Conservation (phyloP, 2,329 filamentous ascomycete genomes). For the Penicillium frequentans region DNA sequence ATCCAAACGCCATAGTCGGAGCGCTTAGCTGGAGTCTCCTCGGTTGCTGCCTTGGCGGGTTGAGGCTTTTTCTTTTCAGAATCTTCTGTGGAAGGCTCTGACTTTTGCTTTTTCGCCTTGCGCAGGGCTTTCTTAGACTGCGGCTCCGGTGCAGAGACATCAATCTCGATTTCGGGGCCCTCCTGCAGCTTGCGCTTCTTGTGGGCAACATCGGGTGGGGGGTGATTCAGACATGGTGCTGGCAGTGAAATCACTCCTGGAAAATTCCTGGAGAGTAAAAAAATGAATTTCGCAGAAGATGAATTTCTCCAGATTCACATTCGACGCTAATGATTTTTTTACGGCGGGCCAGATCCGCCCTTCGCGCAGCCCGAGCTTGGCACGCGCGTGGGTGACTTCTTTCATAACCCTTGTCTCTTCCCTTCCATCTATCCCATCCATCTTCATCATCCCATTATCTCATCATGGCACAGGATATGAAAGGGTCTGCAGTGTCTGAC, state of each 20-base stretch:
- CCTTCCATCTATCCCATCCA: neutral
- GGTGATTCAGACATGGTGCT: slow-evolving; percentile 29
- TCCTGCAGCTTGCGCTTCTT: slow-evolving; percentile 71
- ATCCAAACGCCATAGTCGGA: slow-evolving; percentile 92
- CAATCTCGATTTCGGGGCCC: slow-evolving; percentile 74
- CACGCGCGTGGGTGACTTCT: slow-evolving; percentile 13
- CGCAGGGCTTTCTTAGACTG: slow-evolving; percentile 92
- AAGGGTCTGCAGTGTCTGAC: slow-evolving; percentile 28
- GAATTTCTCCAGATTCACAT: slow-evolving; percentile 1
- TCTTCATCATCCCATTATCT: neutral
- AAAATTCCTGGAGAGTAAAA: neutral
- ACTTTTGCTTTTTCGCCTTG: slow-evolving; percentile 71
- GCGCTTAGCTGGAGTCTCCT: slow-evolving; percentile 47
- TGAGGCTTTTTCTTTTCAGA: slow-evolving; percentile 23
- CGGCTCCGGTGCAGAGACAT: slow-evolving; percentile 84
- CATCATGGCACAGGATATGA: slow-evolving; percentile 35
- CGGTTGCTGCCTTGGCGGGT: slow-evolving; percentile 37
- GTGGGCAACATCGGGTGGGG: slow-evolving; percentile 26
- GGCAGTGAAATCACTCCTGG: neutral
- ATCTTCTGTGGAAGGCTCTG: slow-evolving; percentile 14
- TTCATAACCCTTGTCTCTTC: slow-evolving; percentile 5
- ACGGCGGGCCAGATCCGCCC: slow-evolving; percentile 29
- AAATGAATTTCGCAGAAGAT: neutral
- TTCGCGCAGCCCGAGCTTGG: slow-evolving; percentile 24
- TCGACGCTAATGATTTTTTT: slow-evolving; percentile 25